Percentiles rank a stretch among this genome's conserved stretches.
Conservation (phyloP, 2,329 filamentous ascomycete species). For the Epichloe glyceriae region DNA sequence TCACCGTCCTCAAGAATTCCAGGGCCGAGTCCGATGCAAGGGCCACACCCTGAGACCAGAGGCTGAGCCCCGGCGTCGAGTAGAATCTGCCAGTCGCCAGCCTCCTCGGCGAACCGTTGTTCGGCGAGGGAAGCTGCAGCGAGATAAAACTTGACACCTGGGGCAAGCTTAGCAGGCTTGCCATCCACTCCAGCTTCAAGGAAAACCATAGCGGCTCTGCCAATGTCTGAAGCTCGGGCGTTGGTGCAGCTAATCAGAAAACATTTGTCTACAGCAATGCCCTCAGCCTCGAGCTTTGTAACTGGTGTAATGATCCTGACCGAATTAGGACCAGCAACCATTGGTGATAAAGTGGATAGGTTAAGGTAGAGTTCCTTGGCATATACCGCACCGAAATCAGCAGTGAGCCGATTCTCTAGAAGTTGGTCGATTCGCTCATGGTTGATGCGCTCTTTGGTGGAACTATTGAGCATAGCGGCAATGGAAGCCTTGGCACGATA, state of each 20-base stretch:
- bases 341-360: constrained; percentile 71
- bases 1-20: constrained; percentile 77
- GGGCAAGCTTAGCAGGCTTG: constrained; percentile 54
- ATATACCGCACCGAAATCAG: constrained; percentile 68
- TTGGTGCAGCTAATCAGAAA: constrained; percentile 91
- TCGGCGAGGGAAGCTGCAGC: constrained; percentile 72
- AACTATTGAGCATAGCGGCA: constrained; percentile 42
- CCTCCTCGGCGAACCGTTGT: constrained; percentile 62
- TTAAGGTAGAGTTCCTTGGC: constrained; percentile 75
- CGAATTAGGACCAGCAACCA: constrained; percentile 77
- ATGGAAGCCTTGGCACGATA: constrained; percentile 62
- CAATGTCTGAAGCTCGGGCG: constrained; percentile 56
- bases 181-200: constrained; percentile 49
- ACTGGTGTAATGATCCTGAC: constrained; percentile 79
- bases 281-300: constrained; percentile 53
- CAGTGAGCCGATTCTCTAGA: constrained; percentile 48
- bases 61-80: constrained; percentile 42
- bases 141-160: constrained; percentile 75
- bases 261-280: constrained; percentile 70
- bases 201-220: constrained; percentile 52
- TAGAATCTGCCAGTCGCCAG: constrained; percentile 75
- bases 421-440: constrained; percentile 64
- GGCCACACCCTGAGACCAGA: constrained; percentile 57
- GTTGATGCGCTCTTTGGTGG: constrained; percentile 47
- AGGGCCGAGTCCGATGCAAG: constrained; percentile 71